Evolutionary conservation across 345 rosid genomes (phyloP).

Genomic region (Stellera chamaejasme): DNA sequence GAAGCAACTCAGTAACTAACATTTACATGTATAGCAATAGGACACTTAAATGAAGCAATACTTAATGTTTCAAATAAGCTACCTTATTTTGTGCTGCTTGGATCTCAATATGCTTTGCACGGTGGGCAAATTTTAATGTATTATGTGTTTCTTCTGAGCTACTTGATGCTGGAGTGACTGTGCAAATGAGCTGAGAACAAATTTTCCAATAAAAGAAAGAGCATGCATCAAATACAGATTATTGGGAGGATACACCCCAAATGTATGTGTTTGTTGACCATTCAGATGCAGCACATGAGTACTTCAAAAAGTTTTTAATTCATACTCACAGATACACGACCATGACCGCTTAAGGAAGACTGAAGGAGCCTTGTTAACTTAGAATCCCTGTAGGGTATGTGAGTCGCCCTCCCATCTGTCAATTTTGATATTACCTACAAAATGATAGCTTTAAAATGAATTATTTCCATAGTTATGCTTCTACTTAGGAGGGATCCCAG

Average conservation of each 20-base stretch:
- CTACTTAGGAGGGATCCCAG: too few species aligned
- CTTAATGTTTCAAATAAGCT: neutral
- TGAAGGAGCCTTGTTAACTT: constrained; percentile 96
- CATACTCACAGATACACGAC: constrained; percentile 91
- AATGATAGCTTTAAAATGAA: constrained; percentile 8
- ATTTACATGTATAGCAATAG: neutral
- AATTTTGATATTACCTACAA: constrained; percentile 91
- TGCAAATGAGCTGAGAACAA: constrained; percentile 82
- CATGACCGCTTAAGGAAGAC: constrained; percentile 96
- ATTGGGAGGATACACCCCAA: neutral
- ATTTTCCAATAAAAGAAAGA: constrained; percentile 20
- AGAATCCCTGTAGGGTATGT: constrained; percentile 98
- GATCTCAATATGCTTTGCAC: constrained; percentile 97
- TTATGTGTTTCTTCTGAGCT: constrained; percentile 97
- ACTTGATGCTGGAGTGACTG: constrained; percentile 95
- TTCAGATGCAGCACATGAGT: constrained; percentile 10
- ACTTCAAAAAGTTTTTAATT: constrained; percentile 8
- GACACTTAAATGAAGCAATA: constrained; percentile 3
- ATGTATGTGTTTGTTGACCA: neutral
- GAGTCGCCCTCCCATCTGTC: constrained; percentile 83
- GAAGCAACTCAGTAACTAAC: neutral
- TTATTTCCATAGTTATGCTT: neutral
- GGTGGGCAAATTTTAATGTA: constrained; percentile 98
- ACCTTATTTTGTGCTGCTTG: constrained; percentile 96
- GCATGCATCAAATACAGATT: constrained; percentile 9